phyloP scores from a whole-genome alignment of 768 basidiomycete species.

The Mycena floridula region DNA sequence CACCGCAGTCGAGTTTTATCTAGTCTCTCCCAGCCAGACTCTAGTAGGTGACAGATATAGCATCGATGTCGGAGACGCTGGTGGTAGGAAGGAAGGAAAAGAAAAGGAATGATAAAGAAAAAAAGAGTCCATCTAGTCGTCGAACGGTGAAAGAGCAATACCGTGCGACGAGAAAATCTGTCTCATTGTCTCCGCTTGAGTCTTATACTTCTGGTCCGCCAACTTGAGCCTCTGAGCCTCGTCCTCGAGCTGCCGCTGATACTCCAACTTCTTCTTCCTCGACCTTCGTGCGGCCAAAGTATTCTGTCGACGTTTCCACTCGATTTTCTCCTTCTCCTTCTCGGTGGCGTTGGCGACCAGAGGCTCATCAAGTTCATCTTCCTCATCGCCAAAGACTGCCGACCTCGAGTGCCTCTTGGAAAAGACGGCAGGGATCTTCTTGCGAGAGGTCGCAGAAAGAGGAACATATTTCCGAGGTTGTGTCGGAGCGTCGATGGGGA shows the following conservation, averaged over 20 bases:
- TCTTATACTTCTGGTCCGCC: conserved; percentile 62
- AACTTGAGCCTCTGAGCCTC: conserved; percentile 41
- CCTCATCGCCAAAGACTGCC: conserved; percentile 38
- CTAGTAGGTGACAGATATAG: conserved; percentile 16
- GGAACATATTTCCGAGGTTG: conserved; percentile 70
- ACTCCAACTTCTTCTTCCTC: conserved; percentile 66
- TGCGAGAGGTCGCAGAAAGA: conserved; percentile 72
- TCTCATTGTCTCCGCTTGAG: conserved; percentile 42
- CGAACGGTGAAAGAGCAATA: conserved; percentile 48
- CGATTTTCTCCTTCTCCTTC: conserved; percentile 58
- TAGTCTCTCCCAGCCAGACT: too few relatives aligned
- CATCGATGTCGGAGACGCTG: conserved; percentile 22
- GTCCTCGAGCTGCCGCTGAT: conserved; percentile 61
- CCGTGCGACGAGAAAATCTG: conserved; percentile 55
- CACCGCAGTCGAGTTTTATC: too few relatives aligned
- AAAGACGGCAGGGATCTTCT: conserved; percentile 70
- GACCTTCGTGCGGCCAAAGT: conserved; percentile 81
- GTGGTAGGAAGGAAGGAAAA: conserved; percentile 5
- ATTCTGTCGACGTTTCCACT: conserved; percentile 76
- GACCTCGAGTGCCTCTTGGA: conserved; percentile 52
- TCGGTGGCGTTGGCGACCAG: conserved; percentile 41
- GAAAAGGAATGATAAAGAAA: conserved; percentile 4
- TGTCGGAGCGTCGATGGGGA: conserved; percentile 73
- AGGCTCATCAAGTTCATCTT: conserved; percentile 36
- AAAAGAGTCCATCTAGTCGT: too few relatives aligned